Evolutionary conservation across 208 protist species (phyloP), one percentile per base, ranked within the genome.

Genomic region (Tritrichomonas foetus): DNA sequence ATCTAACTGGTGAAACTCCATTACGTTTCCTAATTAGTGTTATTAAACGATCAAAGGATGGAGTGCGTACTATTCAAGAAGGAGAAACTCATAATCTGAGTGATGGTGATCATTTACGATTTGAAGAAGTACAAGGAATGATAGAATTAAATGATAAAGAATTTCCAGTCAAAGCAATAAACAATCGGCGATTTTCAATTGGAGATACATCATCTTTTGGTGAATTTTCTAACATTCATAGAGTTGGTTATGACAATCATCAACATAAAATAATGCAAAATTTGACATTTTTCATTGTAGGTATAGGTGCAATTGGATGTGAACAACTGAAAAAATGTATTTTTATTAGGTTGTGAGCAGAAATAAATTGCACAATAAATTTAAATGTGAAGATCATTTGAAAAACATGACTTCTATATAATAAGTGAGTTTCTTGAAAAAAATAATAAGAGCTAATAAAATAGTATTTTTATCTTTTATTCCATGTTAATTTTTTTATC

Each of bases 281-380:
- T 41, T 96, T 97, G 49, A 96, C 96, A 27, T 96, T 96, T 93
- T 97, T 98, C 20, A 93, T 94, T 50, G 98, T 99, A 64, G 98
- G 98, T 55, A 97, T 98, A 13, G 98, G 98, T 53, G 98, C 98
- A 22, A 97, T 99, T 50, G 98, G 99, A 20, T 99, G 98, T 95
- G 99, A 99, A 96, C 96, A 98, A 78, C 96, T 99, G 93, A 99
- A 99, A 96, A 99, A 98, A 95, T 99, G 95, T n/a, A n/a, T n/a
- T n/a, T n/a, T n/a, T n/a, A n/a, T n/a, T n/a, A n/a, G n/a, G n/a
- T n/a, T n/a, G n/a, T n/a, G n/a, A n/a, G n/a, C n/a, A n/a, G n/a
- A n/a, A n/a, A n/a, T n/a, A n/a, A n/a, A n/a, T n/a, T n/a, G n/a
- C n/a, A n/a, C n/a, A n/a, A n/a, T n/a, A n/a, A n/a, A n/a, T n/a